These are phyloP conservation scores for Camelina sativa DNA, from an alignment of 345 rosid genomes.

Conservation along the genomic window DNA sequence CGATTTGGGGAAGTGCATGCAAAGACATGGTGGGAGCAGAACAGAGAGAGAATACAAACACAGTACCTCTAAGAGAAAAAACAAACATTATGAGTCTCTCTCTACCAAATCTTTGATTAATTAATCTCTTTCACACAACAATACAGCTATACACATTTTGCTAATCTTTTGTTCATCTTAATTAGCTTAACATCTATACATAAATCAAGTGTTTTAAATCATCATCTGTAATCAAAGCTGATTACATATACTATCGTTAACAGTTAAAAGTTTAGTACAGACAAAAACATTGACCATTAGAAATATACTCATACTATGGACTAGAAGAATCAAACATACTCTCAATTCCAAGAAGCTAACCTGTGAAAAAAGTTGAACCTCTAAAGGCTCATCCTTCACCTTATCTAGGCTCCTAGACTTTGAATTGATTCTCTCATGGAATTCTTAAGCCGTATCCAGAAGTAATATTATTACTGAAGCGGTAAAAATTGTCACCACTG, in stretches of 20 bases:
- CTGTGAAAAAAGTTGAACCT: too few relatives aligned
- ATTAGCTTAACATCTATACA: slow-evolving; percentile 28
- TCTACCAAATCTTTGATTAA: slow-evolving; percentile 33
- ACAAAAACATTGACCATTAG: background rate
- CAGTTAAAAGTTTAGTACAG: background rate
- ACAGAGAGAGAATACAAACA: slow-evolving; percentile 95
- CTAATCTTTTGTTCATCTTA: slow-evolving; percentile 14
- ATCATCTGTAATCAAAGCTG: slow-evolving; percentile 10
- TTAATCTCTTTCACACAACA: slow-evolving; percentile 27
- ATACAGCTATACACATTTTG: slow-evolving; percentile 36
- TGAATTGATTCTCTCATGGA: too few relatives aligned
- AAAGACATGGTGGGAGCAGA: slow-evolving; percentile 98
- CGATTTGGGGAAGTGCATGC: slow-evolving; percentile 90
- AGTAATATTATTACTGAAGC: too few relatives aligned
- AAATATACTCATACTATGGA: background rate
- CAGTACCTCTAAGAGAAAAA: slow-evolving; percentile 66
- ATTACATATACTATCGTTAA: slow-evolving; percentile 1
- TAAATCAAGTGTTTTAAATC: slow-evolving; percentile 20
- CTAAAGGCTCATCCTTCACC: too few relatives aligned
- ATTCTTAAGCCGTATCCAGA: too few relatives aligned
- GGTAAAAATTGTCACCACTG: too few relatives aligned
- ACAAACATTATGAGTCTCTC: slow-evolving; percentile 30
- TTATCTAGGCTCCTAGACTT: too few relatives aligned
- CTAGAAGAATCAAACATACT: too few relatives aligned
- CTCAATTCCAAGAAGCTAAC: too few relatives aligned